Conservation (phyloP, 345 rosid genomes). For the Pseudoturritis turrita region DNA sequence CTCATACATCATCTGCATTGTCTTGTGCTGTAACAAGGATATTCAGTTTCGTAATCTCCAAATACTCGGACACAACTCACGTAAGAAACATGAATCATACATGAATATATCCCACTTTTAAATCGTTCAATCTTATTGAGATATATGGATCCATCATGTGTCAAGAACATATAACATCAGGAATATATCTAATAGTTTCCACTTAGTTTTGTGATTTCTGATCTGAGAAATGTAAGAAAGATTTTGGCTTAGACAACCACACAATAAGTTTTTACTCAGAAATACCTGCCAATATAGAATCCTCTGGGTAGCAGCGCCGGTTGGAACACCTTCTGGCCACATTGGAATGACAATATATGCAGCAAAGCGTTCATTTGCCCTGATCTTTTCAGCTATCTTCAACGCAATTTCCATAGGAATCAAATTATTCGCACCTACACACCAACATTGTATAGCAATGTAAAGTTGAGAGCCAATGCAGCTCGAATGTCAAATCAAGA, state of each 20-base stretch:
- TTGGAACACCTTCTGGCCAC: conserved; percentile 94
- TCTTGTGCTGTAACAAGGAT: conserved; percentile 53
- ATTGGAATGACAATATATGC: conserved; percentile 88
- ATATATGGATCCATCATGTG: background rate
- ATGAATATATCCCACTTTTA: background rate
- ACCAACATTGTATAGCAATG: background rate
- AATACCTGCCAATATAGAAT: conserved; percentile 90
- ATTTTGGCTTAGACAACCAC: background rate
- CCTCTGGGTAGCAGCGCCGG: conserved; percentile 53
- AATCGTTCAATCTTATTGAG: background rate
- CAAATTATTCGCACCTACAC: conserved; percentile 80
- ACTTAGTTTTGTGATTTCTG: background rate
- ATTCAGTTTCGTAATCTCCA: conserved; percentile 1
- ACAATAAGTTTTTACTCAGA: background rate
- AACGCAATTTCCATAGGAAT: conserved; percentile 92
- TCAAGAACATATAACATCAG: background rate
- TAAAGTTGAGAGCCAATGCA: background rate
- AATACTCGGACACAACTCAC: background rate
- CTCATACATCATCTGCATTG: conserved; percentile 95
- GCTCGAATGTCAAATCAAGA: background rate
- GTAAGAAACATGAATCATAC: background rate
- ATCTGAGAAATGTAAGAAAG: background rate
- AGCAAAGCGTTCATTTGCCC: conserved; percentile 73
- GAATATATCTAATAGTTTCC: background rate
- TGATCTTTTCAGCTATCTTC: conserved; percentile 81